A percentile compares a stretch with the other conserved stretches of the same genome.
Evolutionary conservation across 2,329 filamentous ascomycete genomes (phyloP).

Genomic region (Claviceps purpurea): DNA sequence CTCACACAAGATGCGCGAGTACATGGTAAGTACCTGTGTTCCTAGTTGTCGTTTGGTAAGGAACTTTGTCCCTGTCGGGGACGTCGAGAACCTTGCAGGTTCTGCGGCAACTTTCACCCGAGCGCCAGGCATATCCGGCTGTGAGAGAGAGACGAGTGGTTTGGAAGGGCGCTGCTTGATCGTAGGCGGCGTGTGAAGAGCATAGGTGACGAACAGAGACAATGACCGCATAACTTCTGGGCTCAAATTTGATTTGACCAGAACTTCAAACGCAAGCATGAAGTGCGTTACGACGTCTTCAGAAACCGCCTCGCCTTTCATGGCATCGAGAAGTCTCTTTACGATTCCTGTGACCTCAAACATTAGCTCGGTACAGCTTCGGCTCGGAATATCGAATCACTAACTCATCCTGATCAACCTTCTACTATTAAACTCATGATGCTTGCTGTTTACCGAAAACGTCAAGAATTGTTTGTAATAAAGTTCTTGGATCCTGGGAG

Average conservation of each 20-base stretch:
- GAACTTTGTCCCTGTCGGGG: slow-evolving; percentile 20
- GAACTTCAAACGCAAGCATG: slow-evolving; percentile 61
- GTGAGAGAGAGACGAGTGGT: slow-evolving; percentile 23
- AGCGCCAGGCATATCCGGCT: slow-evolving; percentile 27
- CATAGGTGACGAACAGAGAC: slow-evolving; percentile 86
- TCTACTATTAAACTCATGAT: slow-evolving; percentile 83
- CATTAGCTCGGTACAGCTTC: slow-evolving; percentile 7
- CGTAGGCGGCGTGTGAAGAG: slow-evolving; percentile 50
- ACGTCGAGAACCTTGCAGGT: slow-evolving; percentile 13
- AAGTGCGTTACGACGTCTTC: slow-evolving; percentile 63
- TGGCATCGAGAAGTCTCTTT: slow-evolving; percentile 75
- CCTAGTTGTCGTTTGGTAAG: slow-evolving; percentile 59
- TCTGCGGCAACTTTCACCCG: slow-evolving; percentile 26
- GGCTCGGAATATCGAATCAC: slow-evolving; percentile 17
- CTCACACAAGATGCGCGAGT: slow-evolving; percentile 65
- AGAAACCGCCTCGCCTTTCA: slow-evolving; percentile 72
- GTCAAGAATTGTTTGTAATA: slow-evolving; percentile 89
- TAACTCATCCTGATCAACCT: slow-evolving; percentile 80
- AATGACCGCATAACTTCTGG: slow-evolving; percentile 76
- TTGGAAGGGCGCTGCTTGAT: slow-evolving; percentile 40
- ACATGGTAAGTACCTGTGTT: slow-evolving; percentile 61
- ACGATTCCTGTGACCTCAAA: slow-evolving; percentile 54
- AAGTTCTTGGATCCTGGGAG: slow-evolving; percentile 62
- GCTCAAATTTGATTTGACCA: slow-evolving; percentile 70
- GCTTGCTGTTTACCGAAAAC: slow-evolving; percentile 81